A percentile compares a stretch with the other conserved stretches of the same genome.
Conservation (phyloP, 139 green algal species). For the Chlamydomonas asymmetrica region DNA sequence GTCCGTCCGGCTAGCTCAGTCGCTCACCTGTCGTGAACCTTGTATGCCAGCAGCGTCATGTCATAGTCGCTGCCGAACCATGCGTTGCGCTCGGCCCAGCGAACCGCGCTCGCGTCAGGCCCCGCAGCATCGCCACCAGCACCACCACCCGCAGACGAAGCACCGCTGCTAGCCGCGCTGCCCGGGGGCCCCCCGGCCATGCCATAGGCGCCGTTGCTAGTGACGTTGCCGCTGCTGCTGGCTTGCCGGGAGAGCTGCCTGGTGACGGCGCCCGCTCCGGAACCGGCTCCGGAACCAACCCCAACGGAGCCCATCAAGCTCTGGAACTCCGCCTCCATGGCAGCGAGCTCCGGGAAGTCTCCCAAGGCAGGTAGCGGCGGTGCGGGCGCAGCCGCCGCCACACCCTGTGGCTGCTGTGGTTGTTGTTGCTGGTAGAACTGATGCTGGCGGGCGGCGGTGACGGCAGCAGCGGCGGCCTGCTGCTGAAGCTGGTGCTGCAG, state of each 20-base stretch:
- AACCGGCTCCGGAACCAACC: neutral
- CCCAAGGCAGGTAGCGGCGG: conserved; percentile 15
- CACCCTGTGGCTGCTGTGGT: neutral
- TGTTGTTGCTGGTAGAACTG: neutral
- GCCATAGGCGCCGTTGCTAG: neutral
- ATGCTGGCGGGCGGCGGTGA: conserved; percentile 13
- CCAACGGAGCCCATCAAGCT: neutral
- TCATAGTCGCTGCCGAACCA: conserved; percentile 61
- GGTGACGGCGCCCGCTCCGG: neutral
- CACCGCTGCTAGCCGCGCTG: neutral
- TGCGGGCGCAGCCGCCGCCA: neutral
- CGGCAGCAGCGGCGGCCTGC: conserved; percentile 11
- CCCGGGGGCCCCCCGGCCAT: neutral
- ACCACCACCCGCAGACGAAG: neutral
- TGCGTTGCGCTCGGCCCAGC: conserved; percentile 54
- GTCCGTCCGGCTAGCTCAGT: too few species aligned
- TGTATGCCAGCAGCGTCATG: conserved; percentile 61
- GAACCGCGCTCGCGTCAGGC: conserved; percentile 44
- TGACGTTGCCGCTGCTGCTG: neutral
- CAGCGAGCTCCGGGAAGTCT: conserved; percentile 53
- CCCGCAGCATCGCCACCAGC: neutral
- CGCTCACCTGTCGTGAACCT: conserved; percentile 7
- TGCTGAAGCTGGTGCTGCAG: neutral
- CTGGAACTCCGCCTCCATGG: conserved; percentile 59
- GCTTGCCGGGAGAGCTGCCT: neutral